These are phyloP conservation scores for Backusella westeae DNA, from an alignment of 192 early-diverging fungal species.

Conservation along the genomic window DNA sequence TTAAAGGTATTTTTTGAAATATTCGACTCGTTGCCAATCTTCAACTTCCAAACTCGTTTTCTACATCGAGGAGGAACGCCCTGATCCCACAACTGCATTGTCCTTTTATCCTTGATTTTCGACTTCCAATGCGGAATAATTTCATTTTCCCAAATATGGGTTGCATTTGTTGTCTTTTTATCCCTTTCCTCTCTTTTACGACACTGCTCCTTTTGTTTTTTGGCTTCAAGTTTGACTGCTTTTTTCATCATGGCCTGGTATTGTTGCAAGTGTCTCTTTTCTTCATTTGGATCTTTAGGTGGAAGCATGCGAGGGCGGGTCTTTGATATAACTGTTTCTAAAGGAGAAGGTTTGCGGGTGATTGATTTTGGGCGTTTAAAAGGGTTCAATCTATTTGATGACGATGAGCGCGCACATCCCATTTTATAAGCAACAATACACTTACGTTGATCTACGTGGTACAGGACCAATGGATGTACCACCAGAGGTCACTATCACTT, in stretches of 20 bases:
- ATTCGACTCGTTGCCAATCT: slow-evolving; percentile 36
- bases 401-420: neutral
- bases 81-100: slow-evolving; percentile 36
- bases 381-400: slow-evolving; percentile 24
- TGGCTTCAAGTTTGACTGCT: slow-evolving; percentile 34
- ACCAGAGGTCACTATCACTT: slow-evolving; percentile 28
- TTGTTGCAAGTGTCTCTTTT: slow-evolving; percentile 40
- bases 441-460: slow-evolving; percentile 31
- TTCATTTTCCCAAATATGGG: slow-evolving; percentile 35
- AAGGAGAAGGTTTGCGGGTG: slow-evolving; percentile 33
- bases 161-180: slow-evolving; percentile 28
- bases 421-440: neutral
- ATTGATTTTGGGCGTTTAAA: slow-evolving; percentile 17
- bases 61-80: slow-evolving; percentile 44
- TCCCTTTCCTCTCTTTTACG: slow-evolving; percentile 37
- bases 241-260: slow-evolving; percentile 44
- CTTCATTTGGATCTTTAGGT: slow-evolving; percentile 39
- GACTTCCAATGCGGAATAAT: slow-evolving; percentile 40
- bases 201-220: slow-evolving; percentile 30
- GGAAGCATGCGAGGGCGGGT: slow-evolving; percentile 40
- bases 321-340: slow-evolving; percentile 41
- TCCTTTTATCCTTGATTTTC: slow-evolving; percentile 37
- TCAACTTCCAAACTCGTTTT: slow-evolving; percentile 34
- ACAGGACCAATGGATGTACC: slow-evolving; percentile 18
- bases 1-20: slow-evolving; percentile 31